phyloP scores from a whole-genome alignment of 306 rosid genomes.

The Comarum palustre region DNA sequence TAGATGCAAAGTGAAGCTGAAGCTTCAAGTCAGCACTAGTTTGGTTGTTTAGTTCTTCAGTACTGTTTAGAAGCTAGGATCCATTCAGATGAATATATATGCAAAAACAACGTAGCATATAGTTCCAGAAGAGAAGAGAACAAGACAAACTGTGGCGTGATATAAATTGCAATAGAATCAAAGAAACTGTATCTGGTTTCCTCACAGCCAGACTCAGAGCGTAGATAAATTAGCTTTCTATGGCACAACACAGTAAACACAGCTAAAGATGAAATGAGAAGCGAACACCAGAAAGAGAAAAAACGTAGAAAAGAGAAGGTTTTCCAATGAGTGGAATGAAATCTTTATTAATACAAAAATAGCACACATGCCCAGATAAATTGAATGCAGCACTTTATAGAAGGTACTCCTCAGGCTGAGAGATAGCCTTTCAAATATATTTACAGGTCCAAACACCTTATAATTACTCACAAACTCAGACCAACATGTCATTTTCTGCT shows the following conservation, averaged over 20 bases:
- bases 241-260: background rate
- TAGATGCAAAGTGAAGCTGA: background rate
- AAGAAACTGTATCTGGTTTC: slow-evolving; percentile 26
- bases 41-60: background rate
- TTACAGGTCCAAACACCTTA: slow-evolving; percentile 52
- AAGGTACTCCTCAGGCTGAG: slow-evolving; percentile 18
- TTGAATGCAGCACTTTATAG: slow-evolving; percentile 22
- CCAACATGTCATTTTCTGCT: slow-evolving; percentile 37
- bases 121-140: background rate
- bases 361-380: slow-evolving; percentile 26
- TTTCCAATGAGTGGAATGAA: slow-evolving; percentile 13
- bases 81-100: background rate
- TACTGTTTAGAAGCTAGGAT: background rate
- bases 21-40: background rate
- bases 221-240: background rate
- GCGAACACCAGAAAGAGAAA: background rate
- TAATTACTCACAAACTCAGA: slow-evolving; percentile 29
- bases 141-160: background rate
- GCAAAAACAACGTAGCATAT: background rate
- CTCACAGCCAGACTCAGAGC: slow-evolving; percentile 15
- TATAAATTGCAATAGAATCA: slow-evolving; percentile 18
- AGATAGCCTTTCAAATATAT: slow-evolving; percentile 36
- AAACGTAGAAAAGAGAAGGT: background rate
- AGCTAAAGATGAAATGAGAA: slow-evolving; percentile 3
- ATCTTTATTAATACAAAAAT: slow-evolving; percentile 26